Evolutionary conservation across 768 basidiomycete species (phyloP).

Genomic region (Termitomyces eurrhizus): DNA sequence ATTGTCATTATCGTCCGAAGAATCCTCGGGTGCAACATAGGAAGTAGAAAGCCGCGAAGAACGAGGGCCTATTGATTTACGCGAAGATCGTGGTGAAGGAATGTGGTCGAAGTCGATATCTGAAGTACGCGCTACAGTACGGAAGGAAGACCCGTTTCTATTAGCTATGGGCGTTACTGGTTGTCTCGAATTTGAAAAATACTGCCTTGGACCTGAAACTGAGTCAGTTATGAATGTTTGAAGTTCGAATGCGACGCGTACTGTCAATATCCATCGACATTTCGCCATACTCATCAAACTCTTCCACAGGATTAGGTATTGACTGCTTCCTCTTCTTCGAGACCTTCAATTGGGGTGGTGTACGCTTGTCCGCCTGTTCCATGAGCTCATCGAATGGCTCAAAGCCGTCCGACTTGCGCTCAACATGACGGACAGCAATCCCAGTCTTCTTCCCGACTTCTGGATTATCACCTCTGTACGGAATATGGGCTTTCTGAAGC

Average conservation of each 20-base stretch:
- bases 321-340: slow-evolving; percentile 46
- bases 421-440: slow-evolving; percentile 63
- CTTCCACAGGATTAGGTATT: slow-evolving; percentile 23
- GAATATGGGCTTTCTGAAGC: slow-evolving; percentile 64
- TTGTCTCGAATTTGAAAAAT: slow-evolving; percentile 37
- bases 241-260: slow-evolving; percentile 26
- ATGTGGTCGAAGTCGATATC: slow-evolving; percentile 60
- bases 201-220: slow-evolving; percentile 35
- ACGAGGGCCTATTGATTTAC: slow-evolving; percentile 32
- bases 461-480: slow-evolving; percentile 74
- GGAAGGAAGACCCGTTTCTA: slow-evolving; percentile 36
- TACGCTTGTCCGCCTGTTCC: slow-evolving; percentile 62
- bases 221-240: slow-evolving; percentile 13
- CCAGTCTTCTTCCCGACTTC: slow-evolving; percentile 81
- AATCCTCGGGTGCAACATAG: slow-evolving; percentile 26
- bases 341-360: slow-evolving; percentile 52
- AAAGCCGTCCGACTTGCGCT: slow-evolving; percentile 76
- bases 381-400: slow-evolving; percentile 76
- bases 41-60: slow-evolving; percentile 39
- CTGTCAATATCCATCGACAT: slow-evolving; percentile 78
- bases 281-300: slow-evolving; percentile 43
- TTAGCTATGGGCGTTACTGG: slow-evolving; percentile 37
- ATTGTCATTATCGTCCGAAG: slow-evolving; percentile 24
- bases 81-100: slow-evolving; percentile 49
- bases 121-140: slow-evolving; percentile 47